Base-by-base conservation (phyloP, 108 stramenopile genomes). In the Cyclotella distinguenda region DNA sequence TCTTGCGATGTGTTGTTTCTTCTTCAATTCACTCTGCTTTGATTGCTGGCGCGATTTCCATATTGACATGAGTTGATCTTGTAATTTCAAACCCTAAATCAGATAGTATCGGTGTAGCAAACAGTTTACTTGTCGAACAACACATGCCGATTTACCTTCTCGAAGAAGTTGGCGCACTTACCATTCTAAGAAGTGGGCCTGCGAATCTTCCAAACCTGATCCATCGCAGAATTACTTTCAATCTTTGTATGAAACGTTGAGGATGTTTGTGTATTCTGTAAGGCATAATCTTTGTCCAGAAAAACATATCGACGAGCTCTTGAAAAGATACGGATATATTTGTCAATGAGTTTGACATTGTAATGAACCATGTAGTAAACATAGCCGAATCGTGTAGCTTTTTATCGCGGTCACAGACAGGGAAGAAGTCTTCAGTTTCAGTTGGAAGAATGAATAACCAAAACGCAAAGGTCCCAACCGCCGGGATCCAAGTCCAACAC, bases 371-470 rank as follows among this genome's bases (percentile, higher is more conserved):
- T 27, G 34, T 45, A 38, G 78, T 82, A 8, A 69, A 70, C 27
- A 82, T 23, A 13, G 84, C 77, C 23, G 84, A 70, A 52, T 85
- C 84, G 21, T 54, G 48, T 5, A 78, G 64, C 25, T 40, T 45
- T 16, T 11, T 27, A 19, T 42, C 66, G 6, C 70, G n/a, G n/a
- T n/a, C 68, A 22, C 74, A 74, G 12, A 35, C 22, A 4, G 36
- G 62, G 3, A 50, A 50, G 49, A 71, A 71, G 46, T 73, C 78
- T 15, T 39, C 23, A 28, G 38, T 45, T 38, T 60, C 40, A 33
- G 75, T 77, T 0, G 83, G 83, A 22, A 84, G 50, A 25, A 84
- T 61, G 32, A 84, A 61, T 8, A 81, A 25, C 83, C 83, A 84
- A 73, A 73, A 77, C 21, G 68, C 43, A 49, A 84, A 60, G 9